Evolutionary conservation across 2,329 filamentous ascomycete species (phyloP), one percentile per base, ranked within the genome.

Genomic region (Penicillium frequentans): DNA sequence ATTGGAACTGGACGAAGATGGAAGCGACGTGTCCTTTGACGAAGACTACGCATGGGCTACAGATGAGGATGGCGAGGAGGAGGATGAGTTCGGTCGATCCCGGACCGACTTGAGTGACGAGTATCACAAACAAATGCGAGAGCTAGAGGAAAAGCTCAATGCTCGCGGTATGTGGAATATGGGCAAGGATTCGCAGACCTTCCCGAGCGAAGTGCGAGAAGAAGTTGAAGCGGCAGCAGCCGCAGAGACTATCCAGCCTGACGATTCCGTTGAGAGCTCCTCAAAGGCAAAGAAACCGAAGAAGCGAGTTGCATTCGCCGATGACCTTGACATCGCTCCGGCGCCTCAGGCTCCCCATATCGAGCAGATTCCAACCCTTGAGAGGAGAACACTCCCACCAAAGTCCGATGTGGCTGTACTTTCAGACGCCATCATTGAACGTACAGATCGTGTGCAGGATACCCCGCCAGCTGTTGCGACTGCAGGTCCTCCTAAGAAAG

Each of bases 221-320:
- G 69, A 73, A 14, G 64, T 73, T 4, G 65, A 74, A 51, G 58
- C 64, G 11, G 61, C 69, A 14, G 31, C 56, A 11, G 62, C 68
- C 26, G 65, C 64, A 8, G 64, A 65, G n/a, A 37, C 43, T 2
- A 13, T 9, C n/a, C 48, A 10, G 19, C 4, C 10, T 9, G 50
- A 52, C 11, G 48, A 53, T 6, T 44, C 19, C 14, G 39, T 33
- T 14, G 54, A 55, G 19, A 16, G n/a, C 33, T 33, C 53, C 13
- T 44, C 56, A 23, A 58, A 59, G 10, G 64, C 65, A 45, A 70
- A 71, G 52, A 72, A 72, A 39, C 54, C 67, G 9, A 73, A 72
- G 68, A 96, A 95, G 76, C 87, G 84, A 16, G 92, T 96, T 26
- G 85, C 88, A n/a, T 96, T 96, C 73, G 88, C 91, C 2, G 78